These are phyloP conservation scores for Lepraria neglecta DNA, from an alignment of 495 filamentous ascomycete species.

Conservation along the genomic window DNA sequence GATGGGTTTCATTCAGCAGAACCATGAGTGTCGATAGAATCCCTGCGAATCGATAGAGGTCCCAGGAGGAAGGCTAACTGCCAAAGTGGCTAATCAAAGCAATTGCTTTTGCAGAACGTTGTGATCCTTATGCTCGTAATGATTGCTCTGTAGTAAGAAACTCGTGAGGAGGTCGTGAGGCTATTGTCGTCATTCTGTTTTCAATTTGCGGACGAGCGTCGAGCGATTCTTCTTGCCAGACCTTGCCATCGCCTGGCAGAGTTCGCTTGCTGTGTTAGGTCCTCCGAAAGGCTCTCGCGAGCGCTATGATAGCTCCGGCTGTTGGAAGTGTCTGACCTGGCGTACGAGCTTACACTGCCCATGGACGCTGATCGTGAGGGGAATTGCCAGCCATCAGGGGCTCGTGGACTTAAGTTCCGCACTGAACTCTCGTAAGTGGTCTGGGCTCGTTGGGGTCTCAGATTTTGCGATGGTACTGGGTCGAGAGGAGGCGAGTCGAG, in stretches of 20 bases:
- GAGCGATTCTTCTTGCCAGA: conserved; percentile 21
- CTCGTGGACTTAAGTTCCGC: not conserved
- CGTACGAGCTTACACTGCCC: not conserved
- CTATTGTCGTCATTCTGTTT: not conserved
- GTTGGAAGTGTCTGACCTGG: conserved; percentile 8
- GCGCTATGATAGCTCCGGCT: conserved; percentile 24
- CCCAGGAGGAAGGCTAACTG: no score
- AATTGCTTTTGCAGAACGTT: no score
- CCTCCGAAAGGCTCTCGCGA: conserved; percentile 5
- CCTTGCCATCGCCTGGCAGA: conserved; percentile 14
- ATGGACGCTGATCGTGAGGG: conserved; percentile 12
- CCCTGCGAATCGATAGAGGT: no score
- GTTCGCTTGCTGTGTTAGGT: not conserved
- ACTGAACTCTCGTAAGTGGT: not conserved
- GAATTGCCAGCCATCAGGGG: not conserved
- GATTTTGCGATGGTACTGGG: not conserved
- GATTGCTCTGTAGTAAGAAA: not conserved
- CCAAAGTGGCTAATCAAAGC: no score
- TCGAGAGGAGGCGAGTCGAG: conserved; percentile 12
- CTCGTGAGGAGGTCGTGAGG: not conserved
- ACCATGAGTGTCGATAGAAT: no score
- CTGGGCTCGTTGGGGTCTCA: conserved; percentile 6
- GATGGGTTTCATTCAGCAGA: no score
- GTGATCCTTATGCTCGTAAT: no score
- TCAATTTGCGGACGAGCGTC: conserved; percentile 12